Conservation (phyloP, 306 rosid species). For the Vigna mungo region DNA sequence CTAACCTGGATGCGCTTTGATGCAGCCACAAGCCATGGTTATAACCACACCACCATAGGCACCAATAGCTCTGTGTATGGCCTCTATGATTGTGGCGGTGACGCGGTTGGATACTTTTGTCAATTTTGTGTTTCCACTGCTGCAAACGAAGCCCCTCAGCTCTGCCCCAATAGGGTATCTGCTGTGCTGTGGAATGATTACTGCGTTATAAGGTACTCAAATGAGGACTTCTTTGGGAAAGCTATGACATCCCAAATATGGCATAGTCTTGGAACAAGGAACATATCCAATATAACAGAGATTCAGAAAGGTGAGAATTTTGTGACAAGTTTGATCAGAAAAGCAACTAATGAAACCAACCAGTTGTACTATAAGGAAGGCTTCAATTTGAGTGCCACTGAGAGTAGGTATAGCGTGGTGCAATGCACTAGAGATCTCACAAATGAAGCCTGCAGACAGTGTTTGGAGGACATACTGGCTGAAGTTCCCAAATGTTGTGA, state of each 20-base stretch:
- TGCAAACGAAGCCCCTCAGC: neutral
- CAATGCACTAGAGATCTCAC: conserved; percentile 5
- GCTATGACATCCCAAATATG: neutral
- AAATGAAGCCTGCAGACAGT: conserved; percentile 14
- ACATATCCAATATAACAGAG: neutral
- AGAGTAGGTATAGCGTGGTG: conserved; percentile 4
- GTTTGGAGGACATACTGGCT: neutral
- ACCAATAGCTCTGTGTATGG: neutral
- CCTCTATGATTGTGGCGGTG: conserved; percentile 2
- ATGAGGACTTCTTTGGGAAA: conserved; percentile 7
- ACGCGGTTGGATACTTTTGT: neutral
- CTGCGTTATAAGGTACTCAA: conserved; percentile 9
- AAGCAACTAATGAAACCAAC: conserved; percentile 9
- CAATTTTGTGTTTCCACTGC: conserved; percentile 37
- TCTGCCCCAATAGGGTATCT: neutral
- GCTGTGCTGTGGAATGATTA: conserved; percentile 1
- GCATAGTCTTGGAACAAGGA: neutral
- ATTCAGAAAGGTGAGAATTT: neutral
- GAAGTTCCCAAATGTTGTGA: neutral
- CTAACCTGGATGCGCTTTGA: neutral
- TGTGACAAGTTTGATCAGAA: conserved; percentile 15
- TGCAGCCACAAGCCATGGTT: neutral
- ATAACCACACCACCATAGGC: neutral
- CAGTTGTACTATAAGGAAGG: neutral
- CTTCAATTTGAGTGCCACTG: neutral